A percentile compares a stretch with the other conserved stretches of the same genome.
Conservation (phyloP, 2,329 filamentous ascomycete species). For the Cladosporium sp. region DNA sequence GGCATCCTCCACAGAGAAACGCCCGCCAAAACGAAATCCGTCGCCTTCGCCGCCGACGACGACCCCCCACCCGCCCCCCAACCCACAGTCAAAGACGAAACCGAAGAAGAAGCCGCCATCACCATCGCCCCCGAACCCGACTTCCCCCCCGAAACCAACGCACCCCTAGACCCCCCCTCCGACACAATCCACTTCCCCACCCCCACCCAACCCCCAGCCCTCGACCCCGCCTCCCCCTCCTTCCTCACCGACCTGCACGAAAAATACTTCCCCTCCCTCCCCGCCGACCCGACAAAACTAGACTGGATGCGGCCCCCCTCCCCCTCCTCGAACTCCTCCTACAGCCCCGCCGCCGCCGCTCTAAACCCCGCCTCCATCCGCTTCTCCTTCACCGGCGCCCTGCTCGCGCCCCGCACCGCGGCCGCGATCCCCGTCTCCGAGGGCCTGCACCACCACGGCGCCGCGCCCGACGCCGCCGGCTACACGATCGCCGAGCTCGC, state of each 20-base stretch:
- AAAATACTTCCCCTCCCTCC: constrained; percentile 88
- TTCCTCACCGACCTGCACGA: constrained; percentile 80
- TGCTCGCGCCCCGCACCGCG: constrained; percentile 71
- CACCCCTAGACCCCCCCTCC: neutral
- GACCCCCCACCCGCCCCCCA: neutral
- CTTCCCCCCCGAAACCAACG: constrained; percentile 21
- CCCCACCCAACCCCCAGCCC: constrained; percentile 54
- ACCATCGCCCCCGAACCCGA: constrained; percentile 27
- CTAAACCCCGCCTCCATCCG: constrained; percentile 73
- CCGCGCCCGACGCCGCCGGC: constrained; percentile 86
- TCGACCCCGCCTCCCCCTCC: constrained; percentile 75
- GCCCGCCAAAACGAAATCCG: constrained; percentile 16
- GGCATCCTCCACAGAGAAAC: constrained; percentile 1
- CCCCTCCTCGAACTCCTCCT: constrained; percentile 54
- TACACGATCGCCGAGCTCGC: constrained; percentile 88
- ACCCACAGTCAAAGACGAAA: neutral
- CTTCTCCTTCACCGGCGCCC: constrained; percentile 77
- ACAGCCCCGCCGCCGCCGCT: constrained; percentile 68
- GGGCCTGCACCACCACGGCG: constrained; percentile 88
- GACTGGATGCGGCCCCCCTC: constrained; percentile 70
- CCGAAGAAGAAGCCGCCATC: constrained; percentile 3
- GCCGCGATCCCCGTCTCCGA: constrained; percentile 67
- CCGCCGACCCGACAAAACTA: constrained; percentile 76
- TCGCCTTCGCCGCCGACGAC: constrained; percentile 17
- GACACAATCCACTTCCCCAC: constrained; percentile 54